phyloP scores from a whole-genome alignment of 192 early-diverging fungal species.

The Phlyctochytrium arcticum region DNA sequence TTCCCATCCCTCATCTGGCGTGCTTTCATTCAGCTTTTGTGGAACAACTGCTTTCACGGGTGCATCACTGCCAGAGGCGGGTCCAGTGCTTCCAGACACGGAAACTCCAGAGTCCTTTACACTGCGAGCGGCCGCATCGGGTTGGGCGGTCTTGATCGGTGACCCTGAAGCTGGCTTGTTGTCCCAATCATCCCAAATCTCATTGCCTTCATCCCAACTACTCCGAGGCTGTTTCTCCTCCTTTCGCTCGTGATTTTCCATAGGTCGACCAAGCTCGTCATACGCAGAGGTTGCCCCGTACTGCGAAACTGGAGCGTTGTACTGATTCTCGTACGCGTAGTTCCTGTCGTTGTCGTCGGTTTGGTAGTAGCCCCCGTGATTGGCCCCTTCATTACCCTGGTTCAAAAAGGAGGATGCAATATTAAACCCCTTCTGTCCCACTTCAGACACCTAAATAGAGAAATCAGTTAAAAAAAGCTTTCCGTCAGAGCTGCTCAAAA shows the following conservation, averaged over 20 bases:
- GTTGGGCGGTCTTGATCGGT: background rate
- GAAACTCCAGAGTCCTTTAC: too few species aligned
- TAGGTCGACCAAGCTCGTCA: background rate
- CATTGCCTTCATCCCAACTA: slow-evolving; percentile 2
- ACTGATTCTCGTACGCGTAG: background rate
- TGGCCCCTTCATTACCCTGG: slow-evolving; percentile 23
- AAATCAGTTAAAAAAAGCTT: background rate
- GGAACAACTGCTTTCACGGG: background rate
- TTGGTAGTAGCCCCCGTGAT: background rate
- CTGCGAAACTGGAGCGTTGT: slow-evolving; percentile 2
- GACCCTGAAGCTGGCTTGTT: background rate
- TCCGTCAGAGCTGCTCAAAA: background rate
- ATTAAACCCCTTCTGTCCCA: slow-evolving; percentile 29
- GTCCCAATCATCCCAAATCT: slow-evolving; percentile 33
- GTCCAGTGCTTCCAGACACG: too few species aligned
- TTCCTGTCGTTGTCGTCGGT: slow-evolving; percentile 9
- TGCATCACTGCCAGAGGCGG: background rate
- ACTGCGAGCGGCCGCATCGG: too few species aligned
- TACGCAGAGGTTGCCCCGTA: too few species aligned
- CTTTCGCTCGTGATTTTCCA: slow-evolving; percentile 1
- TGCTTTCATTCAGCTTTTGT: background rate
- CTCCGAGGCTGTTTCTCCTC: background rate
- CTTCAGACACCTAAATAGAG: slow-evolving; percentile 27
- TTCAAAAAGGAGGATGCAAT: slow-evolving; percentile 29
- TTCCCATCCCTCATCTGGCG: slow-evolving; percentile 30